Evolutionary conservation across 2,329 filamentous ascomycete species (phyloP), one percentile per base, ranked within the genome.

Genomic region (Fusarium napiforme): DNA sequence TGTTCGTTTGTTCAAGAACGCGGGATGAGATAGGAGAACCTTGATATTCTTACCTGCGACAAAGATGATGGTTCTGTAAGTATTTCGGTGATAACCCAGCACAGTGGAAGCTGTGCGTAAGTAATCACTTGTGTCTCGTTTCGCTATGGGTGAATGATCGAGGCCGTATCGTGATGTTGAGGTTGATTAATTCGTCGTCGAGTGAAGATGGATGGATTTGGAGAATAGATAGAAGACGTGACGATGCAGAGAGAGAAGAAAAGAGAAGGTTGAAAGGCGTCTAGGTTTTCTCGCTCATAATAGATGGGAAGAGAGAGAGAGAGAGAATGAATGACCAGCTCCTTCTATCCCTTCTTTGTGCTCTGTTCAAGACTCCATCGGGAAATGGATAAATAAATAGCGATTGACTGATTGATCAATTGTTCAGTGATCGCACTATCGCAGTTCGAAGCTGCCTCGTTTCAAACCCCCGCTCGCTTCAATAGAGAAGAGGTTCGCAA

Each of bases 391-490:
- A 32, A 43, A 56, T 50, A 18, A 37, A 37, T 37, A 39, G 16
- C 5, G 37, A 60, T 14, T 49, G 37, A 60, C 9, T 49, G 21
- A 49, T 32, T 34, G 30, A 50, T 32, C 21, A n/a, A 34, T 50
- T 40, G 19, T 30, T 45, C 21, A 37, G 55, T 56, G 40, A 55
- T 52, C 30, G 28, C n/a, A 30, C 32, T 52, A 23, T 59, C 18
- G 21, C 21, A 46, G 19, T 28, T 45, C 23, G 42, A 49, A 21
- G 57, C 52, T 52, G 68, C 52, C 57, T 67, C 37, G 45, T 71
- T 70, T 71, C 62, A 67, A 67, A 7, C 34, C 61, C 65, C 53
- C 63, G 32, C 58, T 58, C 49, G 30, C 42, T 43, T 43, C 30
- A 42, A 43, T 55, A 55, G 19, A 34, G 26, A 15, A n/a, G 26